phyloP scores from a whole-genome alignment of 2,329 filamentous ascomycete species.

The Ophiostoma himal-ulmi region DNA sequence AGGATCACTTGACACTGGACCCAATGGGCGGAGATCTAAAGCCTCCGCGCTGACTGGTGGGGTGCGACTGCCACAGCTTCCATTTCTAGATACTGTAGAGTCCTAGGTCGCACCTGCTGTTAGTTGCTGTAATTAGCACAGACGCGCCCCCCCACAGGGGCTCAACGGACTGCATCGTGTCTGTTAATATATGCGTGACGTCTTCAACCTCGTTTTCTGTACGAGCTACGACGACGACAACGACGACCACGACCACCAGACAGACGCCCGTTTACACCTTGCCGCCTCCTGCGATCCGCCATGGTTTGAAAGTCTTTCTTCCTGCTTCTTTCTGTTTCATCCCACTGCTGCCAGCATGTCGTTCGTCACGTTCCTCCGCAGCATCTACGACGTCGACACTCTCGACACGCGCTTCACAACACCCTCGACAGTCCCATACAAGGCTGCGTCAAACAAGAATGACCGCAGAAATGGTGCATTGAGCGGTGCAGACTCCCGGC shows the following conservation, averaged over 20 bases:
- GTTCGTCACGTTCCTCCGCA: conserved; percentile 44
- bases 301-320: conserved; percentile 16
- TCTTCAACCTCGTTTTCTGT: conserved; percentile 1
- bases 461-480: conserved; percentile 35
- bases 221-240: not conserved
- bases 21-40: conserved; percentile 2
- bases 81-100: not conserved
- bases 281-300: not conserved
- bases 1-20: not conserved
- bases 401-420: conserved; percentile 50
- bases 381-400: conserved; percentile 45
- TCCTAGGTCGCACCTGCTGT: not conserved
- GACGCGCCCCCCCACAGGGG: conserved; percentile 1
- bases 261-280: not conserved
- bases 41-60: conserved; percentile 20
- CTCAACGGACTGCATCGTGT: conserved; percentile 13
- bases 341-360: conserved; percentile 24
- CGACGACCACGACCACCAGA: not conserved
- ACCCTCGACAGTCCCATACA: conserved; percentile 62
- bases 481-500: conserved; percentile 25
- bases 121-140: not conserved
- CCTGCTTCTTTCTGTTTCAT: not conserved
- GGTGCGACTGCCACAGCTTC: conserved; percentile 9
- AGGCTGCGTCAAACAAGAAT: conserved; percentile 42
- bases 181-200: conserved; percentile 7